phyloP scores from a whole-genome alignment of 164 flowering plant species.

The Nelumbo lutea region DNA sequence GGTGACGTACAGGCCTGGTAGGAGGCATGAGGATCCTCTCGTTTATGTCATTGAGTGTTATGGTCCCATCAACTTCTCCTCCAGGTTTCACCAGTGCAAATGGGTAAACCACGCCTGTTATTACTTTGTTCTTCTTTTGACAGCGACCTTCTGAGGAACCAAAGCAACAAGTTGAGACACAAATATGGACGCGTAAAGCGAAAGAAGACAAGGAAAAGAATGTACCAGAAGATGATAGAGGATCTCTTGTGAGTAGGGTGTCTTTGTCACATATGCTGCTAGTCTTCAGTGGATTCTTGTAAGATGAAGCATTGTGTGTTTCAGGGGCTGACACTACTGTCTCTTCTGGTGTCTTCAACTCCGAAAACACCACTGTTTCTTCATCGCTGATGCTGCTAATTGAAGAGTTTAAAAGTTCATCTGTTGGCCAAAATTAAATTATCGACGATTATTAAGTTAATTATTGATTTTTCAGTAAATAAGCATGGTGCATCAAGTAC shows the following conservation, averaged over 20 bases:
- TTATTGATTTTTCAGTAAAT: no score
- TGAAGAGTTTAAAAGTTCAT: neutral
- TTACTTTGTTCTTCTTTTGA: conserved; percentile 18
- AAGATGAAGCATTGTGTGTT: conserved; percentile 24
- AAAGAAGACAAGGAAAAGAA: neutral
- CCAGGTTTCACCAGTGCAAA: conserved; percentile 82
- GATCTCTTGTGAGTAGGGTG: conserved; percentile 4
- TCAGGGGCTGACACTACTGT: conserved; percentile 20
- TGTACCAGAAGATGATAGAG: conserved; percentile 18
- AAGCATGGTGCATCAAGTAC: no score
- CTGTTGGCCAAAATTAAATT: neutral
- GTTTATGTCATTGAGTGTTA: conserved; percentile 76
- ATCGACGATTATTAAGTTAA: no score
- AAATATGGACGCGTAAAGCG: neutral
- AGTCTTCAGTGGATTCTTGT: conserved; percentile 19
- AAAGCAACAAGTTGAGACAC: neutral
- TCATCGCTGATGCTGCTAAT: conserved; percentile 17
- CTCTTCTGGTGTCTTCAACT: conserved; percentile 28
- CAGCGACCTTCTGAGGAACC: neutral
- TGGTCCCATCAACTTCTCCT: conserved; percentile 52
- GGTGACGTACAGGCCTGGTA: conserved; percentile 66
- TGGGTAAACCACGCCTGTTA: conserved; percentile 53
- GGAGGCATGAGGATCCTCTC: conserved; percentile 70
- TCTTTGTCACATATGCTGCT: conserved; percentile 15
- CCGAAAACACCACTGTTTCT: conserved; percentile 8